phyloP scores from a whole-genome alignment of 192 early-diverging fungal species.

The Gonapodya sp. region DNA sequence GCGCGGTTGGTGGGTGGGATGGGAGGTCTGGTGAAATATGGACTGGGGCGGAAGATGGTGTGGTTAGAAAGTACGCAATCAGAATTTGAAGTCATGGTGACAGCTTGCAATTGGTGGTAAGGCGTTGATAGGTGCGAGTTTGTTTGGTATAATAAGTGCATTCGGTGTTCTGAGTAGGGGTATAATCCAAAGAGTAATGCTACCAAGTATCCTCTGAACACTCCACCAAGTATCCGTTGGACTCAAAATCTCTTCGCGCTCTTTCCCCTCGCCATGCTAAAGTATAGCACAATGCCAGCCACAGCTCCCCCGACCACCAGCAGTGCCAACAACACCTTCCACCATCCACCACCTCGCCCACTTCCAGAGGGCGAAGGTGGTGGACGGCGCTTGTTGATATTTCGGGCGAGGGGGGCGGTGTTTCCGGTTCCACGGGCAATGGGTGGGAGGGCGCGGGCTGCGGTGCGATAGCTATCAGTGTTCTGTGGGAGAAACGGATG shows the following conservation, averaged over 20 bases:
- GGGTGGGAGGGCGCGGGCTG: neutral
- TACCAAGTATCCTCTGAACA: no score
- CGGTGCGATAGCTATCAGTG: neutral
- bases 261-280: neutral
- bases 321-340: neutral
- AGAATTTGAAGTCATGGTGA: neutral
- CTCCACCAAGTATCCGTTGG: no score
- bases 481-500: neutral
- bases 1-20: neutral
- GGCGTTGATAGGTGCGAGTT: neutral
- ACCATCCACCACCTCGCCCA: neutral
- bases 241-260: conserved; percentile 7
- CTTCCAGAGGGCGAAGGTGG: neutral
- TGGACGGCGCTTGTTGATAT: neutral
- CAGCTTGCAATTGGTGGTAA: no score
- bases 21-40: neutral
- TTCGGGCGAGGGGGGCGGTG: neutral
- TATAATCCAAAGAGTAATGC: no score
- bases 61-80: neutral
- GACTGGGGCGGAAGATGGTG: neutral
- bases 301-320: neutral
- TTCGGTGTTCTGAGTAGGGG: no score
- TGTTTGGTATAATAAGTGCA: no score
- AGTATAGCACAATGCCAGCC: neutral
- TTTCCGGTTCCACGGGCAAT: neutral